phyloP scores from a whole-genome alignment of 78 protist species.

The Dictyostelium brefeldianum region DNA sequence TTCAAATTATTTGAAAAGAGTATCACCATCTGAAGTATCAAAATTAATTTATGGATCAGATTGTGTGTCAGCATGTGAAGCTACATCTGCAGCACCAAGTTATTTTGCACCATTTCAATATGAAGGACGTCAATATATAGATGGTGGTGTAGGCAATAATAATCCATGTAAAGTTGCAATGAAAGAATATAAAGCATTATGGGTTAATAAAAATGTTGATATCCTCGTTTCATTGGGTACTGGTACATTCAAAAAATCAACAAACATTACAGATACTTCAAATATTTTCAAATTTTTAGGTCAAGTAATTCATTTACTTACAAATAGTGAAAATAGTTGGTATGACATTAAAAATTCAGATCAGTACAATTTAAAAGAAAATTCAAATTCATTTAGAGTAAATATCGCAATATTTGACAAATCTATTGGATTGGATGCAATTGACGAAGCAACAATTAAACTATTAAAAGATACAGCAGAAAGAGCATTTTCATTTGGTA shows the following conservation, averaged over 20 bases:
- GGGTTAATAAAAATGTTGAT: not conserved
- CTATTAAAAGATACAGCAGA: not conserved
- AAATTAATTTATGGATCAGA: not conserved
- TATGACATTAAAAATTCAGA: not conserved
- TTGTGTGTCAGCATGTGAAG: not conserved
- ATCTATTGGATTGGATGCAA: not conserved
- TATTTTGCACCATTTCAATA: slow-evolving; percentile 5
- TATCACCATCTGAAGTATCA: not conserved
- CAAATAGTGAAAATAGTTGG: not conserved
- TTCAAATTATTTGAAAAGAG: not conserved
- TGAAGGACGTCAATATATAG: not conserved
- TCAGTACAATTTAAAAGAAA: not conserved
- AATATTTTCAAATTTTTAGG: not conserved
- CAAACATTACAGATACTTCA: not conserved
- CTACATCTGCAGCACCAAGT: slow-evolving; percentile 20
- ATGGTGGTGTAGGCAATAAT: slow-evolving; percentile 16
- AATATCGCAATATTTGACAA: not conserved
- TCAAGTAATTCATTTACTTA: not conserved
- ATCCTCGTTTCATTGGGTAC: not conserved
- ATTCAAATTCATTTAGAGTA: not conserved
- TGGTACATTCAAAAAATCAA: not conserved
- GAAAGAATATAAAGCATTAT: not conserved
- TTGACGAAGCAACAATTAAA: not conserved
- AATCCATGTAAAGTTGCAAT: slow-evolving; percentile 2
- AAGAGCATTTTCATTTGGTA: not conserved